Conservation (phyloP, 1,139 yeast genomes). For the Candida sanyaensis region DNA sequence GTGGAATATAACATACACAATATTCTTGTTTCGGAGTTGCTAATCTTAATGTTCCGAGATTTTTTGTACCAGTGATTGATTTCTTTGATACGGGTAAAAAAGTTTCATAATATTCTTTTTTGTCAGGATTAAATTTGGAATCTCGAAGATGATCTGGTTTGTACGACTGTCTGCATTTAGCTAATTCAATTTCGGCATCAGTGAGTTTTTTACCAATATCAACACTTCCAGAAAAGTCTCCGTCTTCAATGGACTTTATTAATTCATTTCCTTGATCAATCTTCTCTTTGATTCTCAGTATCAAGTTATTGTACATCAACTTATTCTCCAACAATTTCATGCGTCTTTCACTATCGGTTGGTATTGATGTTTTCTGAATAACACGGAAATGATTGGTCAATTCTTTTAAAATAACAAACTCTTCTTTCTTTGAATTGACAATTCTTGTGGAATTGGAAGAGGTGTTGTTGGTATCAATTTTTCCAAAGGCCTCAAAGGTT, state of each 20-base stretch:
- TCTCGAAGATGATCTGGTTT: conserved; percentile 14
- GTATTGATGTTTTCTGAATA: conserved; percentile 22
- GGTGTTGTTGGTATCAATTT: conserved; percentile 9
- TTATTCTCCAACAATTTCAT: conserved; percentile 21
- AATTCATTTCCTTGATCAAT: conserved; percentile 24
- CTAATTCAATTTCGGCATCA: conserved; percentile 19
- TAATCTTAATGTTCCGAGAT: conserved; percentile 22
- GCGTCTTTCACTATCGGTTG: conserved; percentile 15
- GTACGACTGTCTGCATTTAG: conserved; percentile 23
- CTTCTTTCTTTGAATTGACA: conserved; percentile 42
- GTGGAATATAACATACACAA: conserved; percentile 34
- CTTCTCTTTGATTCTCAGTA: conserved; percentile 29
- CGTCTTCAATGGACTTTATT: conserved; percentile 19
- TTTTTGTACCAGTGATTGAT: conserved; percentile 16
- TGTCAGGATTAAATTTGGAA: conserved; percentile 11
- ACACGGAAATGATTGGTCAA: conserved; percentile 30
- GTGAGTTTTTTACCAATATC: conserved; percentile 18
- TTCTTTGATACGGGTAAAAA: conserved; percentile 17
- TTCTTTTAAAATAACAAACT: conserved; percentile 43
- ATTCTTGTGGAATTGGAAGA: conserved; percentile 24
- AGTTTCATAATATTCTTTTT: conserved; percentile 15
- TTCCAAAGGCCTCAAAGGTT: conserved; percentile 17
- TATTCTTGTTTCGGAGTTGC: conserved; percentile 31
- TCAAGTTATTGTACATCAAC: conserved; percentile 28
- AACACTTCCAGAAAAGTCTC: conserved; percentile 16